Evolutionary conservation across 176 grass and related monocot species (phyloP), one percentile per base, ranked within the genome.

Genomic region (Thinopyrum elongatum): DNA sequence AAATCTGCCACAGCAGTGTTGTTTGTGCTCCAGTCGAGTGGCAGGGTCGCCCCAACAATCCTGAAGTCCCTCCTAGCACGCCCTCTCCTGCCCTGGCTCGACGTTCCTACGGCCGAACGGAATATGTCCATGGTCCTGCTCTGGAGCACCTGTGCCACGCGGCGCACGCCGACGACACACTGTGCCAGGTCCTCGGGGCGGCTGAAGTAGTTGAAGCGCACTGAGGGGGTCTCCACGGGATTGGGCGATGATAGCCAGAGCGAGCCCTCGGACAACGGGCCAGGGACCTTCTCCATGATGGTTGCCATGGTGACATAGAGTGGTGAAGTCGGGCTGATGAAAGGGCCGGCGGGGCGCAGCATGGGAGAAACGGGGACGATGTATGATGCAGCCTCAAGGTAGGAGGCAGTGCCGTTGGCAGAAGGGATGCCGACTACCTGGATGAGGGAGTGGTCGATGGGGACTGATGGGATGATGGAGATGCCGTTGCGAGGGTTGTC

Each of bases 401-500:
- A 98, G 38, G 91, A 91, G 17, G 78, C 80, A 26, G 72, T 73
- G 22, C 86, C 90, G 33, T 74, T 84, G 25, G 60, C 83, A 68
- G 83, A 57, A 57, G 93, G 93, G 78, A 98, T 98, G 72, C 93
- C 95, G 1, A 98, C 95, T 0, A 98, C 90, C 88, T 98, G 93
- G 86, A 95, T 93, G 25, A 98, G 95, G 60, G 95, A 98, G 38
- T 93, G 93, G 41, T 95, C 93, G 44, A 98, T 67, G 3, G 91
- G 89, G 58, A 87, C 78, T 61, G 95, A 87, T 30, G 95, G 93
- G 65, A 95, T 58, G 57, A 95, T 86, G 76, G 95, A 93, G 86
- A 95, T 93, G 85, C 91, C 87, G 7, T 93, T 98, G 51, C 95
- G 95, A 41, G 95, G 93, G 80, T 98, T 98, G 89, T 98, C 95